A percentile compares a stretch with the other conserved stretches of the same genome.
phyloP scores from a whole-genome alignment of 1,139 yeast species.

The Arxiozyma telluris region DNA sequence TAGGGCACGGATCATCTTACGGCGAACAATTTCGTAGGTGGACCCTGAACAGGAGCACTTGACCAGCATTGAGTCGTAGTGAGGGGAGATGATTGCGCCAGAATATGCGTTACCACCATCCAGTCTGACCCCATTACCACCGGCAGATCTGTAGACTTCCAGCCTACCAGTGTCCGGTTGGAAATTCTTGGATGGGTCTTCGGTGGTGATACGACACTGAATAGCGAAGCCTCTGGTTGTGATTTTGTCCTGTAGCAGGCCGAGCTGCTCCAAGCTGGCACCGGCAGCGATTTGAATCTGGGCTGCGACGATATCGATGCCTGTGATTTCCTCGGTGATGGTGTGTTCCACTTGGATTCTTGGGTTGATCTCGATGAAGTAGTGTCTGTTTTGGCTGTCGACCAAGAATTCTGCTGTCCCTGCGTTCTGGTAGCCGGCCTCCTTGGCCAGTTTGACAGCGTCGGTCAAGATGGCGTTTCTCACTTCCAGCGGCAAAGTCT shows the following conservation, averaged over 20 bases:
- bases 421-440: conserved; percentile 89
- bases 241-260: conserved; percentile 86
- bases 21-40: conserved; percentile 89
- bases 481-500: conserved; percentile 69
- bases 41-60: conserved; percentile 96
- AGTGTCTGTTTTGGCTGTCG: conserved; percentile 88
- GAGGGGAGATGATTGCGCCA: conserved; percentile 96
- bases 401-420: conserved; percentile 98
- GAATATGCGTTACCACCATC: conserved; percentile 99
- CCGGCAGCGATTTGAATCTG: conserved; percentile 99
- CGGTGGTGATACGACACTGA: conserved; percentile 98
- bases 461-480: conserved; percentile 89
- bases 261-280: conserved; percentile 84
- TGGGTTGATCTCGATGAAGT: conserved; percentile 96
- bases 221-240: conserved; percentile 96
- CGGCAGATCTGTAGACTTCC: conserved; percentile 96
- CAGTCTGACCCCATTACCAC: conserved; percentile 98
- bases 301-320: conserved; percentile 96
- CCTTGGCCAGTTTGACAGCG: conserved; percentile 84
- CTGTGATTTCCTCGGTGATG: conserved; percentile 97
- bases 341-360: conserved; percentile 99
- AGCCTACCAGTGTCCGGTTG: conserved; percentile 98
- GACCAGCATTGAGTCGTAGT: conserved; percentile 96
- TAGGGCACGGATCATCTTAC: conserved; percentile 94
- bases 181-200: conserved; percentile 92